These are phyloP conservation scores for Hevea brasiliensis DNA, from an alignment of 345 rosid species.

Conservation along the genomic window DNA sequence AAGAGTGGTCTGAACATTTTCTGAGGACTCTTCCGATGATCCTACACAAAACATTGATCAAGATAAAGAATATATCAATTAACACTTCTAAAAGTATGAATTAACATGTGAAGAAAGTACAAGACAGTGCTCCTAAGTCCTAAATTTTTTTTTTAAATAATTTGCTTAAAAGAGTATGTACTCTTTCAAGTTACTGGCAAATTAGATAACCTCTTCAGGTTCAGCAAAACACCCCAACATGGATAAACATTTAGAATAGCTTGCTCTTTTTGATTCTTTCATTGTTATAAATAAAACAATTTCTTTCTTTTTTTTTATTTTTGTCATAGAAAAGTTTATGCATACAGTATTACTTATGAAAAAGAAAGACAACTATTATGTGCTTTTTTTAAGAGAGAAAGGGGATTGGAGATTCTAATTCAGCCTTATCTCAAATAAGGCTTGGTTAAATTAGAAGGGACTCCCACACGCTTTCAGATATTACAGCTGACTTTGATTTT, in stretches of 20 bases:
- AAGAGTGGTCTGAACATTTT: constrained; percentile 98
- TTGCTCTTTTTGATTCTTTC: neutral
- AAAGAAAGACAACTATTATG: neutral
- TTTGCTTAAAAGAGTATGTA: neutral
- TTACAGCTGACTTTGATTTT: neutral
- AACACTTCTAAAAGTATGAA: constrained; percentile 11
- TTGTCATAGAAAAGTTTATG: neutral
- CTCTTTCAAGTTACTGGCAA: neutral
- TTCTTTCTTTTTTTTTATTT: neutral
- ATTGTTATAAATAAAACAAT: neutral
- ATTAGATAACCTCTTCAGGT: neutral
- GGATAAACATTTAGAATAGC: neutral
- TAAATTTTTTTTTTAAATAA: neutral
- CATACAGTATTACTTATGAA: neutral
- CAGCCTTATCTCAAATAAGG: neutral
- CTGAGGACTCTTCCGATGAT: constrained; percentile 82
- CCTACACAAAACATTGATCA: constrained; percentile 49
- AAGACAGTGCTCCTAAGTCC: neutral
- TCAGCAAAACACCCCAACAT: neutral
- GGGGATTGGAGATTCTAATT: neutral
- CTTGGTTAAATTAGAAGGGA: neutral
- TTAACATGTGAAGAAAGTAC: neutral
- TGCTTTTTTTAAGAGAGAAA: neutral
- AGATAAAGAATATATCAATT: constrained; percentile 16
- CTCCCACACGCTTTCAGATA: neutral